These are phyloP conservation scores for Polytrichum commune DNA, from an alignment of 225 moss, liverwort and hornwort genomes.

Conservation along the genomic window DNA sequence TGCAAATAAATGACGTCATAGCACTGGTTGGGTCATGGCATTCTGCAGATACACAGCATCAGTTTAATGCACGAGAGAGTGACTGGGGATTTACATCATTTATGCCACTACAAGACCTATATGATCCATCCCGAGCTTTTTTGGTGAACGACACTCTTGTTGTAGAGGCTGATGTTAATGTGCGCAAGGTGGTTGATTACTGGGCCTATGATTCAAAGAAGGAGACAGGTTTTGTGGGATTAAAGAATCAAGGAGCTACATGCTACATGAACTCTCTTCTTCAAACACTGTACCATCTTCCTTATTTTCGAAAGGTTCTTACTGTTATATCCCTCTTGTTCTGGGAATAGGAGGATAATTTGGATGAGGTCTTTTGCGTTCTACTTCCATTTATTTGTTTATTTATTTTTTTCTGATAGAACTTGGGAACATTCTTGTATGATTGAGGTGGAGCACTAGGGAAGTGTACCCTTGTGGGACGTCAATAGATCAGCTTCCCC, in stretches of 20 bases:
- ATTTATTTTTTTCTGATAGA: too few species aligned
- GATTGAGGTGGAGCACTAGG: too few species aligned
- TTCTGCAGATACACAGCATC: slow-evolving; percentile 95
- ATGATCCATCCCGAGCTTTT: slow-evolving; percentile 86
- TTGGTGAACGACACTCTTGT: slow-evolving; percentile 95
- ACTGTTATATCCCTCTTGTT: not conserved
- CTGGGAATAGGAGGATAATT: too few species aligned
- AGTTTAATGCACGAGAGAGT: slow-evolving; percentile 97
- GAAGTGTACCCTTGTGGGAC: too few species aligned
- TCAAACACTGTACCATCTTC: slow-evolving; percentile 96
- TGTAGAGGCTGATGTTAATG: slow-evolving; percentile 99
- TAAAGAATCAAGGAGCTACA: slow-evolving; percentile 99
- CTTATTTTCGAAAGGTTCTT: slow-evolving; percentile 92
- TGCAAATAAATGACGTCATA: too few species aligned
- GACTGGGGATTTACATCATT: slow-evolving; percentile 99
- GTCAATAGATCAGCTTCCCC: too few species aligned
- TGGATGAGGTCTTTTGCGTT: too few species aligned
- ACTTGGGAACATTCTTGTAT: too few species aligned
- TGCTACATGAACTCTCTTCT: slow-evolving; percentile 99
- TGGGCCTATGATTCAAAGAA: slow-evolving; percentile 99
- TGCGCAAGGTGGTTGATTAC: slow-evolving; percentile 97
- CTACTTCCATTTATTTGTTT: too few species aligned
- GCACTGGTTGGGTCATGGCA: not conserved
- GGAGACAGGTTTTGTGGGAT: slow-evolving; percentile 96
- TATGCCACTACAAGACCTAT: slow-evolving; percentile 91